These are phyloP conservation scores for Exophiala spinifera DNA, from an alignment of 2,329 filamentous ascomycete genomes.

Conservation along the genomic window DNA sequence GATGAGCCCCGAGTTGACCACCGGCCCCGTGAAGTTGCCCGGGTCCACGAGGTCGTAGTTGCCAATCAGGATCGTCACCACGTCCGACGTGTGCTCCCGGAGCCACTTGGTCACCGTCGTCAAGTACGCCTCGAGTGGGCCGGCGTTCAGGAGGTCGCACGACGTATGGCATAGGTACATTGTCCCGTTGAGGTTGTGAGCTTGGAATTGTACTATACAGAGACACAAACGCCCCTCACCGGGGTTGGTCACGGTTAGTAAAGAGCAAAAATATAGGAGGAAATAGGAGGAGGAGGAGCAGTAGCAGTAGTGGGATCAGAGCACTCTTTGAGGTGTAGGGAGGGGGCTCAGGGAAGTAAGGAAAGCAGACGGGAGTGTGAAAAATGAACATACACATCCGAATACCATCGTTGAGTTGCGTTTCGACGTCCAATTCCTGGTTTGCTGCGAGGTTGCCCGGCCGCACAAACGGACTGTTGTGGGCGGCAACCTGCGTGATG, in stretches of 20 bases:
- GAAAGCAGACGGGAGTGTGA: not conserved
- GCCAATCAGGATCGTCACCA: constrained; percentile 80
- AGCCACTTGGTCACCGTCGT: constrained; percentile 70
- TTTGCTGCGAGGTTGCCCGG: constrained; percentile 72
- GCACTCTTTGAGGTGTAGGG: too few species aligned
- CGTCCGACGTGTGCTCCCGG: constrained; percentile 72
- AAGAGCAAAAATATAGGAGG: too few species aligned
- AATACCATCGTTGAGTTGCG: constrained; percentile 73
- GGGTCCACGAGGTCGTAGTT: constrained; percentile 74
- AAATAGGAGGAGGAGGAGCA: too few species aligned
- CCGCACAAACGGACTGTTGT: constrained; percentile 77
- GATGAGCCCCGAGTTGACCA: constrained; percentile 68
- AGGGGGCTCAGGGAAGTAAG: too few species aligned
- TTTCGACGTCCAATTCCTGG: constrained; percentile 64
- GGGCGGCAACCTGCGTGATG: constrained; percentile 72
- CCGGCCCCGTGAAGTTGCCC: constrained; percentile 62
- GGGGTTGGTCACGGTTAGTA: not conserved
- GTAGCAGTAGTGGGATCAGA: too few species aligned
- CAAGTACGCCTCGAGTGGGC: constrained; percentile 73
- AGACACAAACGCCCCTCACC: too few species aligned
- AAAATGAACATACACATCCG: constrained; percentile 48
- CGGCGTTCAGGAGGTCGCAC: constrained; percentile 77
- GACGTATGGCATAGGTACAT: constrained; percentile 81
- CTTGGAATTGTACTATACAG: constrained; percentile 63
- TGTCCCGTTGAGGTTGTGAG: constrained; percentile 54